These are phyloP conservation scores for Gastrolobium villosum DNA, from an alignment of 306 rosid genomes.

Conservation along the genomic window DNA sequence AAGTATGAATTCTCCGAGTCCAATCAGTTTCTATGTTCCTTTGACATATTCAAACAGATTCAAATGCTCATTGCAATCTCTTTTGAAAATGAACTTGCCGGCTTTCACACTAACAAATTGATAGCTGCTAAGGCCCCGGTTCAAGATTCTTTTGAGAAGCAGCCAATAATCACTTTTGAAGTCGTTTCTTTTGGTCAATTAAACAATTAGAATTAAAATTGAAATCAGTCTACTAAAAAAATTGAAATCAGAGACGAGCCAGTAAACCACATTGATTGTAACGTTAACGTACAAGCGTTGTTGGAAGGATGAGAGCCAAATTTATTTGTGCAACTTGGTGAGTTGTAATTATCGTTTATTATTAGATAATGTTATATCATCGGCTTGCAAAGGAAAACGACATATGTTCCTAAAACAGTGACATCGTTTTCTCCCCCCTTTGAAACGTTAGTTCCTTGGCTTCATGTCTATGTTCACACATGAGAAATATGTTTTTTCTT, in stretches of 20 bases:
- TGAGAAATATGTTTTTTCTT: neutral
- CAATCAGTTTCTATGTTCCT: neutral
- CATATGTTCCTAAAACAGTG: slow-evolving; percentile 14
- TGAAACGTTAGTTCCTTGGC: neutral
- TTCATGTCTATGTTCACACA: slow-evolving; percentile 1
- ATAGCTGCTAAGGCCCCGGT: neutral
- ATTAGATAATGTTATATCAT: neutral
- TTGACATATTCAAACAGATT: neutral
- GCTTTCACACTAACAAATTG: neutral
- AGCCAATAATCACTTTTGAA: neutral
- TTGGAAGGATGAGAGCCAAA: neutral
- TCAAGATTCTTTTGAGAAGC: slow-evolving; percentile 15
- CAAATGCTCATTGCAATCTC: neutral
- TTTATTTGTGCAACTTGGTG: slow-evolving; percentile 26
- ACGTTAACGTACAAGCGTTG: neutral
- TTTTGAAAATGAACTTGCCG: neutral
- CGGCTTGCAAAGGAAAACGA: slow-evolving; percentile 12
- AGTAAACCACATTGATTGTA: neutral
- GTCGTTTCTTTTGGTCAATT: slow-evolving; percentile 12
- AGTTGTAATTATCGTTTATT: slow-evolving; percentile 24
- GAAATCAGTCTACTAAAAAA: too few relatives aligned
- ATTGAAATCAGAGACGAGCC: neutral
- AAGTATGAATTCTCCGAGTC: neutral
- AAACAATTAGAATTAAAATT: neutral
- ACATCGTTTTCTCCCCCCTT: slow-evolving; percentile 35